Evolutionary conservation across 495 filamentous ascomycete genomes (phyloP).

Genomic region (Aspergillus cristatus): DNA sequence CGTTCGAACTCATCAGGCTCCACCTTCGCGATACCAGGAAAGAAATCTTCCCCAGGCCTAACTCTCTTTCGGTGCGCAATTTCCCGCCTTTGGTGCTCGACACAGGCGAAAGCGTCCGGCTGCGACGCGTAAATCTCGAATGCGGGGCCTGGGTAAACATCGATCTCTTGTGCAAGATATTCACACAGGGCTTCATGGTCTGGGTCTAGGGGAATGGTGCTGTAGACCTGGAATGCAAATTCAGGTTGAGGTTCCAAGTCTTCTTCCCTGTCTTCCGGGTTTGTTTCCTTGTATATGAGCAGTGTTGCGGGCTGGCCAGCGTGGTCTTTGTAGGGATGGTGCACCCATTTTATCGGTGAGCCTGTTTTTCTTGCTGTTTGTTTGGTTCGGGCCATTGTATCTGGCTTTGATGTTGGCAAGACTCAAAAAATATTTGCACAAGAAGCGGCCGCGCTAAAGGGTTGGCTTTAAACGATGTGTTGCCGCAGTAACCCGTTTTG

Average conservation of each 20-base stretch:
- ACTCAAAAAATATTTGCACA: too few species aligned
- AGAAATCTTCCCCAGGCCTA: conserved; percentile 1
- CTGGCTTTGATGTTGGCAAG: too few species aligned
- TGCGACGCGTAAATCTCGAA: conserved; percentile 18
- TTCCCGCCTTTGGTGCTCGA: conserved; percentile 16
- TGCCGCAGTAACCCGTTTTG: too few species aligned
- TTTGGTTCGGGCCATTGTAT: not conserved
- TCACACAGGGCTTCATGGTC: conserved; percentile 12
- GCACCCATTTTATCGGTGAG: not conserved
- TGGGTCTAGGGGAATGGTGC: conserved; percentile 12
- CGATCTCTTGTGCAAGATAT: conserved; percentile 10
- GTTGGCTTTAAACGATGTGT: too few species aligned
- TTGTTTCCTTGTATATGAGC: not conserved
- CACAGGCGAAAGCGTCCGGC: conserved; percentile 13
- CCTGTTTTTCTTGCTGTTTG: not conserved
- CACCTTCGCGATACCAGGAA: conserved; percentile 5
- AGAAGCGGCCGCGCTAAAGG: too few species aligned
- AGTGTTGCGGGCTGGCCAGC: not conserved
- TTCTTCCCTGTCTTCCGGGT: not conserved
- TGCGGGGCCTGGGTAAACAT: conserved; percentile 1
- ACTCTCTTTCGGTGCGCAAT: conserved; percentile 14
- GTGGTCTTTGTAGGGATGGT: not conserved
- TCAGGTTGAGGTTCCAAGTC: not conserved
- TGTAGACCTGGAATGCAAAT: conserved; percentile 14
- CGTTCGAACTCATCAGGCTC: not conserved